Evolutionary conservation across 2,329 filamentous ascomycete genomes (phyloP).

Genomic region (Penicillium sp.): DNA sequence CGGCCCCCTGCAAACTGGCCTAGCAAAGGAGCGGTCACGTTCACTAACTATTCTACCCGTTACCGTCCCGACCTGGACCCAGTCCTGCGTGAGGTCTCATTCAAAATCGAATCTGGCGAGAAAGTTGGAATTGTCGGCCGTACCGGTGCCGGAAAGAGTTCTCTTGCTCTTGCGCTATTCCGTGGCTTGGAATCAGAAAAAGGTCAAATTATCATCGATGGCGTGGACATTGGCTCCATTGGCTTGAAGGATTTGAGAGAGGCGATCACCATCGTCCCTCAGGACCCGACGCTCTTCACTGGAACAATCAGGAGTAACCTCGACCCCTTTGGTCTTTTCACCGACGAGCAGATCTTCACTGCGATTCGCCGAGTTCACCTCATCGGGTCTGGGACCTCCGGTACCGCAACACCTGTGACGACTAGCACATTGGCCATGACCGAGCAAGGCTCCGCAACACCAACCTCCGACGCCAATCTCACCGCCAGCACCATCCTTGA

Average conservation of each 20-base stretch:
- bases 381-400: conserved; percentile 57
- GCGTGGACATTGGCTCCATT: conserved; percentile 85
- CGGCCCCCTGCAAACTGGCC: conserved; percentile 84
- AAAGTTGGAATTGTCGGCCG: conserved; percentile 96
- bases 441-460: conserved; percentile 25
- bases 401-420: conserved; percentile 40
- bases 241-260: conserved; percentile 92
- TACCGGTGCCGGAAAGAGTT: conserved; percentile 96
- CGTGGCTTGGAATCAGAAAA: conserved; percentile 88
- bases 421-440: conserved; percentile 33
- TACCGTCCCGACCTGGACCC: conserved; percentile 87
- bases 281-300: conserved; percentile 90
- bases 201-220: conserved; percentile 88
- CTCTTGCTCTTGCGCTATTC: conserved; percentile 89
- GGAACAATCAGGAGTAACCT: conserved; percentile 91
- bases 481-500: conserved; percentile 50
- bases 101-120: conserved; percentile 83
- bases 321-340: conserved; percentile 88
- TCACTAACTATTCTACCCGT: conserved; percentile 84
- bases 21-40: conserved; percentile 81
- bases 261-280: conserved; percentile 95
- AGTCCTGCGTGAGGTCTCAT: conserved; percentile 80
- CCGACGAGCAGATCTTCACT: conserved; percentile 86
- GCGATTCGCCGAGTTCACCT: conserved; percentile 88
- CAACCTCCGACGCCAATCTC: conserved; percentile 27